A percentile compares a stretch with the other conserved stretches of the same genome.
These are phyloP conservation scores for Backusella australiensis DNA, from an alignment of 192 early-diverging fungal genomes.

Conservation along the genomic window DNA sequence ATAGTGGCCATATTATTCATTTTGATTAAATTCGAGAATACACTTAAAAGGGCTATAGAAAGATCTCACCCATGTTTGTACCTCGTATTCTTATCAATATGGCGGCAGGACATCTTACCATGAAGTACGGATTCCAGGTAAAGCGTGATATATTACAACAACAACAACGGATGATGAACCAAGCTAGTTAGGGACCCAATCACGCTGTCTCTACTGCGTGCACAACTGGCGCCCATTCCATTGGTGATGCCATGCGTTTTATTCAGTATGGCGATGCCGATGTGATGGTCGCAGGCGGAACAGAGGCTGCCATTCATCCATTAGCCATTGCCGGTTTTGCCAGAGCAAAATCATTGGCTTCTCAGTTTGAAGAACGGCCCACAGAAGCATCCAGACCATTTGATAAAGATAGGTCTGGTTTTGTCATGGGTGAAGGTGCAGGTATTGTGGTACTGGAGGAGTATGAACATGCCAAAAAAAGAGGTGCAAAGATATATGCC, in stretches of 20 bases:
- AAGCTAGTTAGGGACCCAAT: constrained; percentile 76
- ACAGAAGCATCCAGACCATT: constrained; percentile 86
- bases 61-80: constrained; percentile 88
- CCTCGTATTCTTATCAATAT: constrained; percentile 91
- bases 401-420: constrained; percentile 82
- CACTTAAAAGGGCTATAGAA: constrained; percentile 60
- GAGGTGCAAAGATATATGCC: constrained; percentile 89
- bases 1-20: not conserved
- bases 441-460: constrained; percentile 90
- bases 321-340: constrained; percentile 88
- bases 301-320: constrained; percentile 83
- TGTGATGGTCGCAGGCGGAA: constrained; percentile 93
- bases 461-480: constrained; percentile 76
- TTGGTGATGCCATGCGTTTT: constrained; percentile 93
- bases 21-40: not conserved
- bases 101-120: constrained; percentile 91
- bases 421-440: constrained; percentile 93
- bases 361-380: constrained; percentile 79
- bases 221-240: constrained; percentile 92
- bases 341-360: constrained; percentile 79
- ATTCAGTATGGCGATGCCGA: constrained; percentile 92
- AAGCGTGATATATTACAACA: not conserved
- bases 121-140: constrained; percentile 78
- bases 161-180: not conserved
- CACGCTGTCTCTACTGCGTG: constrained; percentile 93